phyloP scores from a whole-genome alignment of 1,284 basidiomycete genomes.

The Trichosporon ovoides region DNA sequence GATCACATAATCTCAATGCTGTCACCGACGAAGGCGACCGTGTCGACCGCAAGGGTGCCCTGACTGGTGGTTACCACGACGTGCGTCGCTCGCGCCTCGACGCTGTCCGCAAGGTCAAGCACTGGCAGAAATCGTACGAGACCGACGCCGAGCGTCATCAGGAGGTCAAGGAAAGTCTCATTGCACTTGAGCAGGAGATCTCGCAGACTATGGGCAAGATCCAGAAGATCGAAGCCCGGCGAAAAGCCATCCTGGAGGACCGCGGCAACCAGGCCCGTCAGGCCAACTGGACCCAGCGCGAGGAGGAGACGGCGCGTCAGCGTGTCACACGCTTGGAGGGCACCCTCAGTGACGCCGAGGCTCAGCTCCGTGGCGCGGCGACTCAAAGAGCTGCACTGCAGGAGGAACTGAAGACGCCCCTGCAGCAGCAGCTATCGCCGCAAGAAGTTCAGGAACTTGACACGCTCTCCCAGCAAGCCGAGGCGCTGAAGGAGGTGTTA shows the following conservation, averaged over 20 bases:
- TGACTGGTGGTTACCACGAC: conserved; percentile 96
- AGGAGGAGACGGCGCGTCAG: conserved; percentile 65
- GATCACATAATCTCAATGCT: conserved; percentile 89
- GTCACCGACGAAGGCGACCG: conserved; percentile 98
- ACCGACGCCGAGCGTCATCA: conserved; percentile 60
- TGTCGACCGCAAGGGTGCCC: conserved; percentile 89
- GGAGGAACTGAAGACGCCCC: conserved; percentile 68
- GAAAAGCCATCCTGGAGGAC: conserved; percentile 64
- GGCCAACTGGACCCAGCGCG: conserved; percentile 58
- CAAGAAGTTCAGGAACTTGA: conserved; percentile 69
- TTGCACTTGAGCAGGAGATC: conserved; percentile 78
- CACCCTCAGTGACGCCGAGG: conserved; percentile 65
- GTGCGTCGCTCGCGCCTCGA: conserved; percentile 83
- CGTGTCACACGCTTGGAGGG: conserved; percentile 63
- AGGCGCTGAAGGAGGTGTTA: conserved; percentile 64
- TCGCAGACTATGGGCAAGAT: conserved; percentile 69
- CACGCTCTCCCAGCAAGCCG: conserved; percentile 66
- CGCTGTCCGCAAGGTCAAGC: conserved; percentile 69
- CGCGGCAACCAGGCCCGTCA: conserved; percentile 66
- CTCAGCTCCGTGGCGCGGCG: conserved; percentile 54
- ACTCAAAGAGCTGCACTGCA: conserved; percentile 58
- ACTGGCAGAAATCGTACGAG: conserved; percentile 70
- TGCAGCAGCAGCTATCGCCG: conserved; percentile 65
- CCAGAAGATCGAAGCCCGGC: conserved; percentile 64
- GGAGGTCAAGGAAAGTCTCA: conserved; percentile 68